Conservation (phyloP, 306 rosid genomes). For the Psophocarpus tetragonolobus region DNA sequence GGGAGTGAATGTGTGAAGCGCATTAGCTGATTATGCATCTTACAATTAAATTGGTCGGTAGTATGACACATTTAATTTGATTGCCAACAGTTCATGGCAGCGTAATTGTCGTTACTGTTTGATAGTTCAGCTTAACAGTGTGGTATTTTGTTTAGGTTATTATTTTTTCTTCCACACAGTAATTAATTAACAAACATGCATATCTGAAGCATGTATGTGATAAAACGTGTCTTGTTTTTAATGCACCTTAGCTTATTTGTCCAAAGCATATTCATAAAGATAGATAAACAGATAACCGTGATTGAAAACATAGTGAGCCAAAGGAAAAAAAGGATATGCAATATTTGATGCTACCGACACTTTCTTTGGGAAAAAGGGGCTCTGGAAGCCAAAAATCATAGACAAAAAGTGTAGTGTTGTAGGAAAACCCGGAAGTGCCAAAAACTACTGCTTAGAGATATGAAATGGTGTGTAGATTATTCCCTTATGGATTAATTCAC, state of each 20-base stretch:
- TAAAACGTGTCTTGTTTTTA: background rate
- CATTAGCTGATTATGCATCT: background rate
- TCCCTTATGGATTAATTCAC: constrained; percentile 15
- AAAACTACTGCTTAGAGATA: constrained; percentile 24
- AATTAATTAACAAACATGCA: background rate
- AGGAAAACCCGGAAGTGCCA: constrained; percentile 15
- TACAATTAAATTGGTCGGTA: background rate
- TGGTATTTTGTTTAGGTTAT: background rate
- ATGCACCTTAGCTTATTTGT: constrained; percentile 4
- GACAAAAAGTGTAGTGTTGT: constrained; percentile 30
- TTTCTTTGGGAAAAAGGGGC: constrained; percentile 32
- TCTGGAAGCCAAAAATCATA: constrained; percentile 34
- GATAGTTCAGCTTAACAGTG: background rate
- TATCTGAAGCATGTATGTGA: background rate
- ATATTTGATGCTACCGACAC: constrained; percentile 41
- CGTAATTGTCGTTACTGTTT: background rate
- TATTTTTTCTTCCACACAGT: background rate
- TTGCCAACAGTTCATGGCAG: background rate
- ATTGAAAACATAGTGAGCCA: background rate
- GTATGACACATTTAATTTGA: background rate
- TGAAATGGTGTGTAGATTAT: background rate
- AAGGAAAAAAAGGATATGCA: background rate
- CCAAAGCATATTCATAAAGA: background rate
- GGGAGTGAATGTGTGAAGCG: background rate
- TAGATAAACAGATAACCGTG: background rate